A percentile compares a stretch with the other conserved stretches of the same genome.
Conservation (phyloP, 139 green algal species). For the Haematococcus sp. region DNA sequence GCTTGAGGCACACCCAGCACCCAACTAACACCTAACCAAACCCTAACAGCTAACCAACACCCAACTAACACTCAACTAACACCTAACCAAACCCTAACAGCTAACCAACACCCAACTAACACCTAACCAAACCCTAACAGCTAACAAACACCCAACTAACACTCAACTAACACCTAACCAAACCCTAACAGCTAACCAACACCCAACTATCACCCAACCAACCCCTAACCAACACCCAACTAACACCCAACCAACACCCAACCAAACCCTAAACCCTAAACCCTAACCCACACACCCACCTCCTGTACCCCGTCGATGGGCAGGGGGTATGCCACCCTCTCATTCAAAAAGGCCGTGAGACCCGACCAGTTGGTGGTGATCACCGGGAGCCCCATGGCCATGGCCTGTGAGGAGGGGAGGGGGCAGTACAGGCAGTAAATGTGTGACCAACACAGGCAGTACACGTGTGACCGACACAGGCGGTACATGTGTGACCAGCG, state of each 20-base stretch:
- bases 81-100: too few species aligned
- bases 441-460: slow-evolving; percentile 1
- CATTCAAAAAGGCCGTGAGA: slow-evolving; percentile 53
- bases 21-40: too few species aligned
- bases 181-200: too few species aligned
- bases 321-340: slow-evolving; percentile 43
- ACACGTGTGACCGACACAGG: too few species aligned
- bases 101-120: too few species aligned
- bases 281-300: background rate
- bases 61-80: too few species aligned
- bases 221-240: background rate
- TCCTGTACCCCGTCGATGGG: slow-evolving; percentile 20
- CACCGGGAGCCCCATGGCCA: slow-evolving; percentile 54
- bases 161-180: too few species aligned
- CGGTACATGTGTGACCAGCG: background rate
- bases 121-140: too few species aligned
- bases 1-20: too few species aligned
- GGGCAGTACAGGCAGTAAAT: slow-evolving; percentile 38
- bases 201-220: too few species aligned
- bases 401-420: slow-evolving; percentile 35
- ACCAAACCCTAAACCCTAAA: background rate
- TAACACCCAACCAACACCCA: background rate
- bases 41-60: too few species aligned
- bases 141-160: background rate
- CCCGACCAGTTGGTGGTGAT: slow-evolving; percentile 58